These are phyloP conservation scores for Globisporangium perplexum DNA, from an alignment of 352 stramenopile genomes.

Conservation along the genomic window DNA sequence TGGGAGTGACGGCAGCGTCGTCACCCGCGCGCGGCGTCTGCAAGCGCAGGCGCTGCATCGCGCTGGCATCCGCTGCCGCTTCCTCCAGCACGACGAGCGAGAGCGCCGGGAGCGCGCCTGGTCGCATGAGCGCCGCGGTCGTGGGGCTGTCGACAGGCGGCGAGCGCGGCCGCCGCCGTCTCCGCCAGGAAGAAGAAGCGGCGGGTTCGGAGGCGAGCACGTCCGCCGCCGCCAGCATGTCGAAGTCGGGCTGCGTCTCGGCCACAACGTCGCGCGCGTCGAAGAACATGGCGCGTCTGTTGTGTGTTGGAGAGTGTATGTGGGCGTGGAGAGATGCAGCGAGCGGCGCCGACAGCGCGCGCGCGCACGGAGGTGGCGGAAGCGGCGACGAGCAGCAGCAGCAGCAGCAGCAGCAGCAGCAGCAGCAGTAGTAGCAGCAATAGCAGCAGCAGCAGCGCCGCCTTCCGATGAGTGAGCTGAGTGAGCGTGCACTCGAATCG, in stretches of 20 bases:
- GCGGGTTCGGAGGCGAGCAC: not conserved
- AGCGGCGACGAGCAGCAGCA: no score
- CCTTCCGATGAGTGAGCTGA: no score
- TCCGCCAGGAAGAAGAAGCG: not conserved
- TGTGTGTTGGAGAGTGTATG: no score
- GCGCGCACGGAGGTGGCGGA: no score
- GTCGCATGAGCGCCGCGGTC: constrained; percentile 6
- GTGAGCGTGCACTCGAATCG: no score
- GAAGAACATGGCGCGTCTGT: not conserved
- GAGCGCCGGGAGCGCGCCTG: constrained; percentile 5
- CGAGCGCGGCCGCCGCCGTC: not conserved
- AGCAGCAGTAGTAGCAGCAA: no score
- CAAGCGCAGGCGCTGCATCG: constrained; percentile 14
- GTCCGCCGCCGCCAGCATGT: constrained; percentile 3
- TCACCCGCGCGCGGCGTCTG: constrained; percentile 9
- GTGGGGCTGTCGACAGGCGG: constrained; percentile 3
- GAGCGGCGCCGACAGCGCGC: no score
- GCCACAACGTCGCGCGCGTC: not conserved
- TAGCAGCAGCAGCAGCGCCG: no score
- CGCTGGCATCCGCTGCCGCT: not conserved
- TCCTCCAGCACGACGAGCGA: constrained; percentile 9
- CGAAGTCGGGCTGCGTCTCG: not conserved
- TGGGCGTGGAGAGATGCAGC: no score
- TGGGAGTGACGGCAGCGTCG: not conserved
- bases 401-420: no score